Percentiles rank a stretch among this genome's conserved stretches.
phyloP scores from a whole-genome alignment of 2,329 filamentous ascomycete species.

The Exophiala calicioides region DNA sequence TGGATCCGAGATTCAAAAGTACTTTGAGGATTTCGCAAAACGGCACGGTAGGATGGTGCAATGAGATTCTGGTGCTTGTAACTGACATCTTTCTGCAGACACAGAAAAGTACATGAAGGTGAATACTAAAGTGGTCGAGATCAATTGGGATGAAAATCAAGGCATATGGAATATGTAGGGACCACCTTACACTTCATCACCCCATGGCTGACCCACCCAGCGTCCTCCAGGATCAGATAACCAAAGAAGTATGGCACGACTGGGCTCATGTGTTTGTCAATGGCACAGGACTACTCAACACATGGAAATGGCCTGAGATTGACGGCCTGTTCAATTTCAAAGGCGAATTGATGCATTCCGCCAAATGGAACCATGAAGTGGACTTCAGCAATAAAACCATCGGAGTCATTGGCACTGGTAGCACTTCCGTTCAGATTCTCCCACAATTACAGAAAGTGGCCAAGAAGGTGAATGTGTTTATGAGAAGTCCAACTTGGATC shows the following conservation, averaged over 20 bases:
- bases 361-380: conserved; percentile 43
- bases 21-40: conserved; percentile 8
- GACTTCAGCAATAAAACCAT: conserved; percentile 44
- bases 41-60: conserved; percentile 39
- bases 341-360: conserved; percentile 43
- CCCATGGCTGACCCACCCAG: too few relatives aligned
- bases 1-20: conserved; percentile 18
- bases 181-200: too few relatives aligned
- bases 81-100: too few relatives aligned
- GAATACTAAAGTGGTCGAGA: neutral
- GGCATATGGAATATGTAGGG: neutral
- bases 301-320: conserved; percentile 29
- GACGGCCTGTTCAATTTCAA: conserved; percentile 31
- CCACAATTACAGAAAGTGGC: conserved; percentile 43
- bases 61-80: too few relatives aligned
- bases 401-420: conserved; percentile 34
- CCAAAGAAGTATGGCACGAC: neutral
- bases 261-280: neutral
- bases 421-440: conserved; percentile 35
- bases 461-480: conserved; percentile 30
- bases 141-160: neutral
- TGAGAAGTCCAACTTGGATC: conserved; percentile 32
- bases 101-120: conserved; percentile 34
- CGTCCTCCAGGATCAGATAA: neutral
- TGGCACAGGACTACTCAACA: neutral